Evolutionary conservation across 2,329 filamentous ascomycete species (phyloP).

Genomic region (Cytospora paraplurivora): DNA sequence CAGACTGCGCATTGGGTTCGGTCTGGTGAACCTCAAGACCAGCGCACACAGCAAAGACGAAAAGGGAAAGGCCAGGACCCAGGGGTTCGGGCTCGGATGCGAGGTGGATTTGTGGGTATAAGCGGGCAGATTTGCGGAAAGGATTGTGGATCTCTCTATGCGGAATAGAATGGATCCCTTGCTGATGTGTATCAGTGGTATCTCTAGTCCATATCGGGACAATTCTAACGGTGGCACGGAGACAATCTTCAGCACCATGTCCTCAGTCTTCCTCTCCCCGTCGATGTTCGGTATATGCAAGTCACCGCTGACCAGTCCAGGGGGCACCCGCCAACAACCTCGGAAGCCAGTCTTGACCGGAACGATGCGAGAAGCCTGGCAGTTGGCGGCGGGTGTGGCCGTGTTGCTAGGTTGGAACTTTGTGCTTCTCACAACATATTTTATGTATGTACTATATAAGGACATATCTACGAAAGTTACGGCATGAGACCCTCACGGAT

Average conservation of each 20-base stretch:
- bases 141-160: background rate
- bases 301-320: background rate
- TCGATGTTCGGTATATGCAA: background rate
- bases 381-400: too few species aligned
- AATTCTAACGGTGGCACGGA: background rate
- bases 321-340: background rate
- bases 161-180: background rate
- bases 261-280: background rate
- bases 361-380: too few species aligned
- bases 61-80: slow-evolving; percentile 13
- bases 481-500: too few species aligned
- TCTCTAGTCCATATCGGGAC: background rate
- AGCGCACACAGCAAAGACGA: slow-evolving; percentile 8
- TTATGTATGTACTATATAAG: too few species aligned
- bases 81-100: slow-evolving; percentile 13
- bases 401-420: too few species aligned
- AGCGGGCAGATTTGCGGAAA: slow-evolving; percentile 5
- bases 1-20: slow-evolving; percentile 4
- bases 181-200: background rate
- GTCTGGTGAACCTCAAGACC: slow-evolving; percentile 5
- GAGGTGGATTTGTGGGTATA: slow-evolving; percentile 14
- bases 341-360: too few species aligned
- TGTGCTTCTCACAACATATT: too few species aligned
- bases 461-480: too few species aligned
- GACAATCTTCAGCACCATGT: background rate